A percentile compares a stretch with the other conserved stretches of the same genome.
phyloP scores from a whole-genome alignment of 2,329 filamentous ascomycete species.

The Talaromyces atroroseus region DNA sequence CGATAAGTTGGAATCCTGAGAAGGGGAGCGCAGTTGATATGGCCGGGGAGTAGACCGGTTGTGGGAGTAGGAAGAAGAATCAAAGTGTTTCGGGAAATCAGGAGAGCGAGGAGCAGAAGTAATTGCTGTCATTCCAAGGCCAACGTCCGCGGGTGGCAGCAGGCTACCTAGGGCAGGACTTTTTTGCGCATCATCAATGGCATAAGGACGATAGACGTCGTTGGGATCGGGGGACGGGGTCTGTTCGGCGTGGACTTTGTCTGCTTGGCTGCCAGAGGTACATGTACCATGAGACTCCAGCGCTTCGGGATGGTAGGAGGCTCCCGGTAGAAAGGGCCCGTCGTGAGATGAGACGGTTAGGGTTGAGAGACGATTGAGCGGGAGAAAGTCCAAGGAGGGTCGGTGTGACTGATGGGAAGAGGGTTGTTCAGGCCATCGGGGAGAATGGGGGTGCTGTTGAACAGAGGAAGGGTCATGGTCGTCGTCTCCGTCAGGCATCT shows the following conservation, averaged over 20 bases:
- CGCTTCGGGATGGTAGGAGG: constrained; percentile 22
- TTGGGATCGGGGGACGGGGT: constrained; percentile 41
- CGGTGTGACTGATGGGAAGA: constrained; percentile 21
- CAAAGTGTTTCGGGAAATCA: constrained; percentile 20
- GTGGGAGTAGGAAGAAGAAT: constrained; percentile 19
- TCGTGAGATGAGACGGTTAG: constrained; percentile 23
- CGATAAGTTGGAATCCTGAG: constrained; percentile 24
- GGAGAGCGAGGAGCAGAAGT: constrained; percentile 13
- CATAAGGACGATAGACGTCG: constrained; percentile 48
- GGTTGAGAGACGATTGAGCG: constrained; percentile 25
- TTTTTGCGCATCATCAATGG: constrained; percentile 24
- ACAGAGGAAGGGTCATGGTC: constrained; percentile 21
- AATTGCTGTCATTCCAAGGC: constrained; percentile 21
- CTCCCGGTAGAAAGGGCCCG: constrained; percentile 19
- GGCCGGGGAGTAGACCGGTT: constrained; percentile 15
- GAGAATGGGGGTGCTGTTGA: constrained; percentile 7
- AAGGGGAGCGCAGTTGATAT: constrained; percentile 27
- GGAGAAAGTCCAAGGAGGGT: constrained; percentile 18
- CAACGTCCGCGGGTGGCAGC: constrained; percentile 16
- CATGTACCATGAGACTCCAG: not conserved
- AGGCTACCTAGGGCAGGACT: constrained; percentile 21
- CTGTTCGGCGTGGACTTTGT: constrained; percentile 18
- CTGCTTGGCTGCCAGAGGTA: not conserved
- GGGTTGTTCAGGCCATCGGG: constrained; percentile 11
- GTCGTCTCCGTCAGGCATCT: constrained; percentile 40